Percentiles rank a stretch among this genome's conserved stretches.
phyloP scores from a whole-genome alignment of 768 basidiomycete genomes.

The Suillus spraguei region DNA sequence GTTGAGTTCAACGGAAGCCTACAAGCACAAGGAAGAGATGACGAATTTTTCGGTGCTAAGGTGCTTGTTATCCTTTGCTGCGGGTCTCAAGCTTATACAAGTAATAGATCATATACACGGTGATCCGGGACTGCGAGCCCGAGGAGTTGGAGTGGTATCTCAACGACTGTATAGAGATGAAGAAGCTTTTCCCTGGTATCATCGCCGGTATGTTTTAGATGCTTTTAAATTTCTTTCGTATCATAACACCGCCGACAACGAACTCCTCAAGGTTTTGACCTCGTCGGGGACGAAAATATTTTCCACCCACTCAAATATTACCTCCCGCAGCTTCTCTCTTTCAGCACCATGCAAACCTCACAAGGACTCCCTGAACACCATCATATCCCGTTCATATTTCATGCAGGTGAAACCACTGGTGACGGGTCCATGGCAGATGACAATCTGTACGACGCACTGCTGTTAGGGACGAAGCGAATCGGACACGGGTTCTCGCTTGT shows the following conservation, averaged over 20 bases:
- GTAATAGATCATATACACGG: constrained; percentile 69
- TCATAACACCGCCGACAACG: neutral
- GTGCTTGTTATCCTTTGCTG: constrained; percentile 24
- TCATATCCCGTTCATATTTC: constrained; percentile 76
- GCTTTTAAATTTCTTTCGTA: constrained; percentile 3
- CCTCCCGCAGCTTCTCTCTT: constrained; percentile 58
- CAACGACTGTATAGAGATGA: constrained; percentile 75
- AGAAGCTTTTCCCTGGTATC: constrained; percentile 72
- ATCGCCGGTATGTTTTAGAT: constrained; percentile 54
- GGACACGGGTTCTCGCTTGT: constrained; percentile 82
- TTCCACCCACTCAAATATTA: constrained; percentile 64
- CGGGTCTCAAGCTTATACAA: neutral
- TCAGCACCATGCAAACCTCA: constrained; percentile 57
- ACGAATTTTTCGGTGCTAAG: constrained; percentile 68
- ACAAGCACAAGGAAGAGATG: constrained; percentile 51
- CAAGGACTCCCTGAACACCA: constrained; percentile 40
- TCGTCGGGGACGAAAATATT: constrained; percentile 76
- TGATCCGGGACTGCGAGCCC: constrained; percentile 53
- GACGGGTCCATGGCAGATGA: constrained; percentile 71
- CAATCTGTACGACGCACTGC: constrained; percentile 79
- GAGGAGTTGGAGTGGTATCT: constrained; percentile 65
- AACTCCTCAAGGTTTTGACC: constrained; percentile 62
- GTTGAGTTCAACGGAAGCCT: constrained; percentile 56
- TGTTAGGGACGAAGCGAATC: constrained; percentile 78
- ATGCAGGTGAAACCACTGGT: constrained; percentile 80